Base-by-base conservation (phyloP, 192 early-diverging fungal genomes). In the Chytriomyces confervae region DNA sequence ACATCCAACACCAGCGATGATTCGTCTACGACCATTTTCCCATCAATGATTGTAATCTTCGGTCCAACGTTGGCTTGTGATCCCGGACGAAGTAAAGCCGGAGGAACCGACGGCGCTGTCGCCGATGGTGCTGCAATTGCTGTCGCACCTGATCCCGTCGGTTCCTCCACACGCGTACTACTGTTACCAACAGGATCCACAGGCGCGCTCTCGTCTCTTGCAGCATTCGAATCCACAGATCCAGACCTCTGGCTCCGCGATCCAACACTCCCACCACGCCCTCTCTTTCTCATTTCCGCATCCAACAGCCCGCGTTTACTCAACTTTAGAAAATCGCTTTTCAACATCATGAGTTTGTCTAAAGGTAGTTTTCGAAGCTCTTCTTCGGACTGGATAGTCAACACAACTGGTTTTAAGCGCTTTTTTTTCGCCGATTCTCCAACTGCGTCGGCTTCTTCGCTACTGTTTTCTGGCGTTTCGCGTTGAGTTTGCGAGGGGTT, bases 11-110 rank as follows among this genome's bases (percentile, higher is more conserved):
- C 27, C 27, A 67, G 65, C 16, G 64, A 67, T 8, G 62, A 47
- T n/a, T 65, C 49, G 43, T 76, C 75, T 13, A 76, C 20, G 5
- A 66, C 62, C n/a, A 67, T 51, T 27, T 76, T 20, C 0, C 75
- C 75, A 45, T 76, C 64, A 9, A 67, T 50, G 6, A 76, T 67
- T 47, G 8, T n/a, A 20, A 75, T 48, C 20, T 47, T 8, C 9
- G 60, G 46, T 23, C 72, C 72, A 64, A 43, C 24, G 6, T 10
- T 20, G 13, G 36, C 53, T 20, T 57, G 16, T 20, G 66, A 43
- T 5, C 4, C 16, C 13, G 66, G 43, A 5, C 7, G 36, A 36
- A 36, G 3, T 36, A 4, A 36, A 36, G 36, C 0, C 36, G 36
- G 36, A 36, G 36, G 36, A 2, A 36, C 53, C 3, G 13, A 20